These are phyloP conservation scores for Sugiyamaella japonica DNA, from an alignment of 1,139 yeast species.

Conservation along the genomic window DNA sequence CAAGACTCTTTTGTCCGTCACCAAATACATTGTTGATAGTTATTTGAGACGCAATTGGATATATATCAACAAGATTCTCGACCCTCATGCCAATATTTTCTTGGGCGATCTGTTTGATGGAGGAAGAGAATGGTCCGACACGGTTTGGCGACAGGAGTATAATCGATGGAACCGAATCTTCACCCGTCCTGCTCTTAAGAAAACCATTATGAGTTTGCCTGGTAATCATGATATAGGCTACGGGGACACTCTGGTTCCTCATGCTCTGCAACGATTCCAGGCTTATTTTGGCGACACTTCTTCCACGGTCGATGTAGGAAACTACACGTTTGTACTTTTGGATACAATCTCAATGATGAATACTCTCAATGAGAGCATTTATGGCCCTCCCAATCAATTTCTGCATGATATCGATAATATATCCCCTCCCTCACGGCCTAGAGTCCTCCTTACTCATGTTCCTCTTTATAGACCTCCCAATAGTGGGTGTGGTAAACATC, in stretches of 20 bases:
- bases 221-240: constrained; percentile 98
- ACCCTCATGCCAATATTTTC: constrained; percentile 76
- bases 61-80: constrained; percentile 55
- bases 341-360: constrained; percentile 82
- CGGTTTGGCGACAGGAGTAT: constrained; percentile 72
- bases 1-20: constrained; percentile 35
- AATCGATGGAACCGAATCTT: constrained; percentile 66
- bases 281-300: constrained; percentile 71
- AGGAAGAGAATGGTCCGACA: constrained; percentile 82
- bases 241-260: constrained; percentile 61
- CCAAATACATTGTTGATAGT: constrained; percentile 58
- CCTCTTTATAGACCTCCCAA: constrained; percentile 64
- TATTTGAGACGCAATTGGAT: constrained; percentile 78
- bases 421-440: constrained; percentile 48
- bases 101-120: constrained; percentile 95
- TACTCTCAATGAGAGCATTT: constrained; percentile 45
- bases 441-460: constrained; percentile 74
- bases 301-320: constrained; percentile 60
- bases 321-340: constrained; percentile 71
- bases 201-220: constrained; percentile 60
- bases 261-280: constrained; percentile 61
- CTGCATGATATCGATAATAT: constrained; percentile 34
- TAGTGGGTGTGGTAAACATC: constrained; percentile 62
- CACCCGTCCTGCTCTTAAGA: constrained; percentile 48
- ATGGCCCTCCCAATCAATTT: constrained; percentile 46